Conservation (phyloP, 2,329 filamentous ascomycete species). For the Stenocarpella maydis region DNA sequence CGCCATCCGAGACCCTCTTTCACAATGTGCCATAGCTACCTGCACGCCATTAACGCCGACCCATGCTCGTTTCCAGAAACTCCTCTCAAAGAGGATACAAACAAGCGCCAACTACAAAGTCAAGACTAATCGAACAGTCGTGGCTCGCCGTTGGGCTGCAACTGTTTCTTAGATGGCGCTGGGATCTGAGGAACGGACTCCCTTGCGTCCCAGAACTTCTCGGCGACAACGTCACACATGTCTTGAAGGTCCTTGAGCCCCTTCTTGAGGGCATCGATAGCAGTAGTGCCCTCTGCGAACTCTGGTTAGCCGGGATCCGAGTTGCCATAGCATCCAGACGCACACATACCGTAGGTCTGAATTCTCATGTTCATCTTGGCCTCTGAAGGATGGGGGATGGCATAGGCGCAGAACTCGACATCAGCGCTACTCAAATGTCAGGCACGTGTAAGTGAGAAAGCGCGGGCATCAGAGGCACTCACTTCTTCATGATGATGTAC, state of each 20-base stretch:
- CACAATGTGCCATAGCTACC: constrained; percentile 32
- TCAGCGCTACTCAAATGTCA: constrained; percentile 71
- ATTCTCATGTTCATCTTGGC: constrained; percentile 97
- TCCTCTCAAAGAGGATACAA: not conserved
- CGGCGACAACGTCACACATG: constrained; percentile 91
- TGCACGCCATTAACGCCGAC: constrained; percentile 35
- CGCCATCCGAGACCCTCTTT: constrained; percentile 45
- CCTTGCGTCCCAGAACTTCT: constrained; percentile 80
- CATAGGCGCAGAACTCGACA: constrained; percentile 98
- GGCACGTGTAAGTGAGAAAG: not conserved
- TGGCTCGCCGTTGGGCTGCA: constrained; percentile 34
- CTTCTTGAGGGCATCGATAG: constrained; percentile 87
- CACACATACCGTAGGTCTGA: constrained; percentile 85
- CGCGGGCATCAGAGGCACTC: constrained; percentile 44
- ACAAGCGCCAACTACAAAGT: not conserved
- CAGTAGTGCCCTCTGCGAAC: constrained; percentile 74
- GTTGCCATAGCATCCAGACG: not conserved
- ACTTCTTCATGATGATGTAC: constrained; percentile 99
- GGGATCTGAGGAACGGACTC: constrained; percentile 60
- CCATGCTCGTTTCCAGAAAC: constrained; percentile 27
- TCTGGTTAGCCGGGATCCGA: constrained; percentile 4
- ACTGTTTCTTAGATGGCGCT: constrained; percentile 35
- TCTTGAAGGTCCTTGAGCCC: constrained; percentile 89
- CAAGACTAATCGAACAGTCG: constrained; percentile 28
- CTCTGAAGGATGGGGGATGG: constrained; percentile 96